Conservation (phyloP, 1,284 basidiomycete species). For the Termitomyces sp. region DNA sequence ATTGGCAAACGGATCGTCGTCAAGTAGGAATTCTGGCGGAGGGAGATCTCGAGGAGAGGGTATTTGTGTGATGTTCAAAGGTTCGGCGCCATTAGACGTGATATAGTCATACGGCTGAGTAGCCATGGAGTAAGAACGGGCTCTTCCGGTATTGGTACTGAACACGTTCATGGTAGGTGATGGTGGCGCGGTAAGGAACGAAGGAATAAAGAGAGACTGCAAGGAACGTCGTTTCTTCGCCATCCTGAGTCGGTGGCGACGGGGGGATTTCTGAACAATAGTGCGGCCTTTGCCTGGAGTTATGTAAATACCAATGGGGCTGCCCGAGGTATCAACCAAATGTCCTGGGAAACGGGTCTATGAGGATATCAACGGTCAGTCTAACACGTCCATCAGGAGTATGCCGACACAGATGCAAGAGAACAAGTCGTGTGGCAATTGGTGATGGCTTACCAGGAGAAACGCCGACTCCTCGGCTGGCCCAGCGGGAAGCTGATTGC, state of each 20-base stretch:
- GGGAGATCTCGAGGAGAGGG: slow-evolving; percentile 25
- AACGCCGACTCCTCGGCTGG: slow-evolving; percentile 13
- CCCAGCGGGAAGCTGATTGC: slow-evolving; percentile 15
- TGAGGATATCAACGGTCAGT: slow-evolving; percentile 13
- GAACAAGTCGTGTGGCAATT: slow-evolving; percentile 7
- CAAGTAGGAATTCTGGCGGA: slow-evolving; percentile 44
- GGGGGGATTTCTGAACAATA: slow-evolving; percentile 8
- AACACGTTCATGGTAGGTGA: slow-evolving; percentile 12
- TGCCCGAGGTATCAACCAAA: slow-evolving; percentile 5
- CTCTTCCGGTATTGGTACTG: slow-evolving; percentile 10
- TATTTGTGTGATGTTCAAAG: slow-evolving; percentile 6
- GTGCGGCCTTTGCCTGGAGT: slow-evolving; percentile 8
- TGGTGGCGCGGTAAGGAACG: slow-evolving; percentile 30
- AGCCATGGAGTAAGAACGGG: slow-evolving; percentile 21
- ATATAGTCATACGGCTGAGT: slow-evolving; percentile 14
- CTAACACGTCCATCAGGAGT: slow-evolving; percentile 10
- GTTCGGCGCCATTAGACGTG: slow-evolving; percentile 6
- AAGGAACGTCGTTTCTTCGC: slow-evolving; percentile 47
- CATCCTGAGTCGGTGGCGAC: slow-evolving; percentile 18
- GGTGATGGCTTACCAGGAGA: slow-evolving; percentile 16
- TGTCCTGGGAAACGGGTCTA: slow-evolving; percentile 18
- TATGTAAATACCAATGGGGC: slow-evolving; percentile 13
- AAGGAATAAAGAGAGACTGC: slow-evolving; percentile 42
- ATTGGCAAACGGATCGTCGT: slow-evolving; percentile 69
- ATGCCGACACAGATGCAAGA: slow-evolving; percentile 6